These are phyloP conservation scores for Solidago caesia DNA, from an alignment of 129 eudicot genomes.

Conservation along the genomic window DNA sequence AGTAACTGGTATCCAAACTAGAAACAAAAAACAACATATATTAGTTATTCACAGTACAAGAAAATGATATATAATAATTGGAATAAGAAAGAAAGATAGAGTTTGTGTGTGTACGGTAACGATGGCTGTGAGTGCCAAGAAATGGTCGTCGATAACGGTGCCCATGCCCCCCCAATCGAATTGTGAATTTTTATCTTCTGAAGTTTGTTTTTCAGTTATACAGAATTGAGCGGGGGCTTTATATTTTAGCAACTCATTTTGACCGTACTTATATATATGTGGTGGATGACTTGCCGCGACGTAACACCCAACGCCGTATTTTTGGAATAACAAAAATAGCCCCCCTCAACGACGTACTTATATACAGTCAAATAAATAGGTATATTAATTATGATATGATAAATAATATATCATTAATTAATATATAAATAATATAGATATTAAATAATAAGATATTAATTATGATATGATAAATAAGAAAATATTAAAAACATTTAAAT, in stretches of 20 bases:
- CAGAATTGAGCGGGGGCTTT: not conserved
- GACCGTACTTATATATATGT: constrained; percentile 1
- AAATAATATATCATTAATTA: no score
- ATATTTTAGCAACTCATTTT: no score
- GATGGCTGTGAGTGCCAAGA: constrained; percentile 86
- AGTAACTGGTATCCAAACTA: constrained; percentile 71
- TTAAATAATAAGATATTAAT: no score
- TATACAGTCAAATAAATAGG: no score
- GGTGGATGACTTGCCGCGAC: constrained; percentile 31
- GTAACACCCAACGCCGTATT: no score
- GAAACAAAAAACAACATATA: constrained; percentile 21
- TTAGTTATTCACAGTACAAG: not conserved
- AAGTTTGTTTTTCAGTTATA: not conserved
- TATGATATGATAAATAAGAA: no score
- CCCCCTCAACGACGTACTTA: no score
- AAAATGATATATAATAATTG: not conserved
- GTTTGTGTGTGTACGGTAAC: constrained; percentile 54
- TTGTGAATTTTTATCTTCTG: not conserved
- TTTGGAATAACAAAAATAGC: no score
- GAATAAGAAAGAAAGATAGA: not conserved
- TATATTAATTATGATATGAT: no score
- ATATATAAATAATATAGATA: no score
- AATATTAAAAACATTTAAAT: no score
- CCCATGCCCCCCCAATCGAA: constrained; percentile 41
- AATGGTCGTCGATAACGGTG: constrained; percentile 79